Conservation (phyloP, 1,284 basidiomycete genomes). For the Leccinum pachyderme region DNA sequence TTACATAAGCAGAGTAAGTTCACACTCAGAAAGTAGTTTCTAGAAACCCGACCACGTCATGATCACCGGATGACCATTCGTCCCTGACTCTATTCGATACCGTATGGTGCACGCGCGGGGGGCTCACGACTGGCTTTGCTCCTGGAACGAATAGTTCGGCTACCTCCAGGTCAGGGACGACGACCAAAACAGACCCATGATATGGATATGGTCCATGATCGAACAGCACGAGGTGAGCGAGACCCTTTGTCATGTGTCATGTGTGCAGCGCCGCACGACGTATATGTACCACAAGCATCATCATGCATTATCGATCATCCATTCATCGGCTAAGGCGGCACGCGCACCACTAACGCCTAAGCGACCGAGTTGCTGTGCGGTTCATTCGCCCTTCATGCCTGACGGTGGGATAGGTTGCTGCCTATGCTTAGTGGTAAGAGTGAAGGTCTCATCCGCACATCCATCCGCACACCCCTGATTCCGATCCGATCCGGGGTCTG, state of each 20-base stretch:
- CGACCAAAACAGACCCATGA: not conserved
- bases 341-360: not conserved
- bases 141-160: not conserved
- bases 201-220: not conserved
- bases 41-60: not conserved
- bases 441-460: not conserved
- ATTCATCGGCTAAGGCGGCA: not conserved
- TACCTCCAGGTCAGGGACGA: not conserved
- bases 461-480: not conserved
- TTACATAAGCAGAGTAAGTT: not conserved
- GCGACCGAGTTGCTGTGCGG: not conserved
- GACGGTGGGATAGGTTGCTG: not conserved
- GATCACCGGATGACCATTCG: not conserved
- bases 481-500: not conserved
- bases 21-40: not conserved
- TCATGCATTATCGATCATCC: not conserved
- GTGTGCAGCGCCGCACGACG: not conserved
- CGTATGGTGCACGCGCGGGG: not conserved
- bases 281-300: no score
- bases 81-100: slow-evolving; percentile 14
- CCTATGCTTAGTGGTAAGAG: not conserved
- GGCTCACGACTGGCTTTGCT: not conserved
- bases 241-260: slow-evolving; percentile 4
- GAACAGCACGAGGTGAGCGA: slow-evolving; percentile 3
- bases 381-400: not conserved